Base-by-base conservation (phyloP, 495 filamentous ascomycete species). In the Penicillium simplicissimum region DNA sequence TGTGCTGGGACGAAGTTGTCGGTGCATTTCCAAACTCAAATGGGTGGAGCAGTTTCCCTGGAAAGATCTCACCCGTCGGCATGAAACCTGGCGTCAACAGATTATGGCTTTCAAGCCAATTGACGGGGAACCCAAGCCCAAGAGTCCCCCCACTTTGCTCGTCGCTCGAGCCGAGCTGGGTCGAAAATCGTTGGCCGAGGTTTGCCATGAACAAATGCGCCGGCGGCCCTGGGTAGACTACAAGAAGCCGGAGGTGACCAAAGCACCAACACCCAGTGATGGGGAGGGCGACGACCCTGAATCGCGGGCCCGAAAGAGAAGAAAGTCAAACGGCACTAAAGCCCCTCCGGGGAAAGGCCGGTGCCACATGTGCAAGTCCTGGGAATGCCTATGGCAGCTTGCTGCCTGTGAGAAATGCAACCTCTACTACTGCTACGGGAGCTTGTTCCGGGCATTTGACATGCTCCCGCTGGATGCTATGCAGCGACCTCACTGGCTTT, bases 1-100 rank as follows among this genome's bases (percentile, higher is more conserved):
- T 64, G 88, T 85, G 15, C 94, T 97, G 86, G 95, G 95, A 36
- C 87, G 95, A 52, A 96, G 92, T 62, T 98, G 95, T 71, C 81
- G 79, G 8, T 98, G 95, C 65, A 82, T 95, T 36, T 95, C 92
- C 7, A 87, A 85, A 10, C 83, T 95, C 31, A 88, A 84, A 55
- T 98, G 94, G 94, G 90, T 91, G 28, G 93, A 98, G 68, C 95
- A 98, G 71, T 96, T 93, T 76, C 75, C 81, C 19, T 97, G 92
- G 94, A 80, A 85, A 35, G 83, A 90, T 7, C 79, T 98, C n/a
- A 76, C 81, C 0, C 75, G 84, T n/a, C 87, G 88, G 52, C 89
- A 98, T 68, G 93, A 96, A 48, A 74, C 74, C 0, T 98, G 95
- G 91, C 85, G 92, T 31, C 78, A 83, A 7, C 82, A 92, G 66